Evolutionary conservation across 805 yeast genomes (phyloP).

Genomic region (Ogataea glucozyma): DNA sequence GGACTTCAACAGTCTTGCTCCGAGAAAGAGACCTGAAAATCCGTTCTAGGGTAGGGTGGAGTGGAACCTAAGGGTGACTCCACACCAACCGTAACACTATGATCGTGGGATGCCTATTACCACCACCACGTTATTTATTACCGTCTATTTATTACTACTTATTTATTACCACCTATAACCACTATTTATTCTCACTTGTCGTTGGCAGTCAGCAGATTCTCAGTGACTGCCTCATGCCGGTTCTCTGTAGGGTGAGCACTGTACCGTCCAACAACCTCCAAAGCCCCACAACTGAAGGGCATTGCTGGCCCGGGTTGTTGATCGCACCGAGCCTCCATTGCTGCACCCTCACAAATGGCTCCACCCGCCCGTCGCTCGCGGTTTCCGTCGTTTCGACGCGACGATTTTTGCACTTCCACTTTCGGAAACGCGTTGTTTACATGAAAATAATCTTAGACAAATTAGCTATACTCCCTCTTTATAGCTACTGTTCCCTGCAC

Average conservation of each 20-base stretch:
- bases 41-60: slow-evolving; percentile 14
- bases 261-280: no score
- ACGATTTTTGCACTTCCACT: slow-evolving; percentile 10
- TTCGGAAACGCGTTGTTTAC: slow-evolving; percentile 19
- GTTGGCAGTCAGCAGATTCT: background rate
- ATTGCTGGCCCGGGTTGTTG: no score
- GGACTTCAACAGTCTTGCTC: slow-evolving; percentile 31
- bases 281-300: no score
- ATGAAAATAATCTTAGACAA: background rate
- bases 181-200: slow-evolving; percentile 10
- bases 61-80: no score
- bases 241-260: no score
- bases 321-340: background rate
- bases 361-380: background rate
- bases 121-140: background rate
- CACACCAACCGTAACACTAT: no score
- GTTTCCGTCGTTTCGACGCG: slow-evolving; percentile 18
- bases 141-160: slow-evolving; percentile 5
- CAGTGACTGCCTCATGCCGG: background rate
- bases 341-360: no score
- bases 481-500: no score
- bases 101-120: background rate
- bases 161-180: background rate
- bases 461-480: background rate
- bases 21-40: slow-evolving; percentile 33